Evolutionary conservation across 495 filamentous ascomycete genomes (phyloP).

Genomic region (Trichocladium antarcticum): DNA sequence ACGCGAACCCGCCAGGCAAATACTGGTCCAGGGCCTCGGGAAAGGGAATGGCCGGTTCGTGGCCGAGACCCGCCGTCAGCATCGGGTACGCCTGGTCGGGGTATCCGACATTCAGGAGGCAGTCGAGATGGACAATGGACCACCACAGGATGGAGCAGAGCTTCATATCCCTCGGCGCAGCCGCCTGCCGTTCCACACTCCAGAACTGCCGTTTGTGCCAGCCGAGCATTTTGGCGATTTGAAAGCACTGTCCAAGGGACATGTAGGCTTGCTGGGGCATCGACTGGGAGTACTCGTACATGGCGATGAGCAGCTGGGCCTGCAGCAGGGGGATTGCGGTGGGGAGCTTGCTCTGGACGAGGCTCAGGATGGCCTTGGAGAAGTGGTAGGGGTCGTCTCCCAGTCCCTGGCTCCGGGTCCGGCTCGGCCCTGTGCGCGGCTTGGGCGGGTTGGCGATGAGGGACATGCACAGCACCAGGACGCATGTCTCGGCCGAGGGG

Average conservation of each 20-base stretch:
- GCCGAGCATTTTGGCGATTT: constrained; percentile 21
- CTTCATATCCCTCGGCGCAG: constrained; percentile 16
- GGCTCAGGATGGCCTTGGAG: constrained; percentile 20
- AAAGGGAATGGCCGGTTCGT: constrained; percentile 14
- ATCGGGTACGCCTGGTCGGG: constrained; percentile 21
- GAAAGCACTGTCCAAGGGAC: constrained; percentile 19
- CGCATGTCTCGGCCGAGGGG: constrained; percentile 20
- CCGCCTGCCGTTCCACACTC: constrained; percentile 5
- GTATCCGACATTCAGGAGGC: constrained; percentile 21
- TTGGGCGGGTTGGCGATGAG: constrained; percentile 15
- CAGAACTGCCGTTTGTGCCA: constrained; percentile 21
- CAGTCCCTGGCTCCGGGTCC: constrained; percentile 7
- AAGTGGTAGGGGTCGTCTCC: constrained; percentile 17
- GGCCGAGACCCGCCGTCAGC: constrained; percentile 13
- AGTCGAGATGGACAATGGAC: constrained; percentile 25
- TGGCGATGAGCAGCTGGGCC: constrained; percentile 69
- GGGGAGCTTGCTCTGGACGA: constrained; percentile 17
- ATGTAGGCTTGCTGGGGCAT: constrained; percentile 54
- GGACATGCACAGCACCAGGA: constrained; percentile 22
- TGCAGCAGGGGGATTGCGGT: constrained; percentile 36
- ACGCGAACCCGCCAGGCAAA: constrained; percentile 1
- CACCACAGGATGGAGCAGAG: constrained; percentile 25
- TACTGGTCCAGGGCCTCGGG: constrained; percentile 19
- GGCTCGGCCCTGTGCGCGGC: background rate
- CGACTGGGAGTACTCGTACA: constrained; percentile 71